Base-by-base conservation (phyloP, 257 asterid species). In the Haberlea rhodopensis region DNA sequence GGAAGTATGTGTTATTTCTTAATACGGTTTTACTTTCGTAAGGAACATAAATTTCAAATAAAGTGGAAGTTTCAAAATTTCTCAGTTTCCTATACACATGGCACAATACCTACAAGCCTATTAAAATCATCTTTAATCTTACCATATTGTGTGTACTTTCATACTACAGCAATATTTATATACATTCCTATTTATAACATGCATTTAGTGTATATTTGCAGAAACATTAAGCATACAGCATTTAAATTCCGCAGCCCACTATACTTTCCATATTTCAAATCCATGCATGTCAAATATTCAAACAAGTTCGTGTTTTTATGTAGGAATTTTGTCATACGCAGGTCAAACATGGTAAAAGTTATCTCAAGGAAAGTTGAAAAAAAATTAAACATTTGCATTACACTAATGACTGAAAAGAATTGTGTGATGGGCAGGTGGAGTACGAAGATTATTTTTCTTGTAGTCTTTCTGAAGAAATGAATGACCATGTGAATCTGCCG, bases 71-170 rank as follows among this genome's bases (percentile, higher is more conserved):
- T 9, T 31, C 26, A 4, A 56, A 69, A 37, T 63, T 63, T 20
- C 43, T 21, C 37, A 63, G 75, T 60, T 63, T 69, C 27, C 40
- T 49, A n/a, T n/a, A 60, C 57, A 53, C 69, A 23, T 65, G 46
- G 51, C 49, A 28, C 69, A 68, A 67, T 57, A 71, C 68, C 59
- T 59, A 60, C 72, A 6, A 63, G 31, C 55, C 69, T 60, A 58
- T 22, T 20, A 8, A 71, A 65, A 29, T 51, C 60, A 63, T 21
- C 77, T 71, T 66, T 70, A 71, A 68, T 67, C 71, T 71, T 62
- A 46, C 26, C 74, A 67, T 48, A 57, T 51, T 66, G 58, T 25
- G 40, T 26, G 66, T 76, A 62, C 74, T 26, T n/a, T 63, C 19
- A 22, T 28, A 51, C 62, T 59, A 59, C 29, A 57, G 27, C 63